Conservation (phyloP, 306 rosid species). For the Citrullus colocynthis region DNA sequence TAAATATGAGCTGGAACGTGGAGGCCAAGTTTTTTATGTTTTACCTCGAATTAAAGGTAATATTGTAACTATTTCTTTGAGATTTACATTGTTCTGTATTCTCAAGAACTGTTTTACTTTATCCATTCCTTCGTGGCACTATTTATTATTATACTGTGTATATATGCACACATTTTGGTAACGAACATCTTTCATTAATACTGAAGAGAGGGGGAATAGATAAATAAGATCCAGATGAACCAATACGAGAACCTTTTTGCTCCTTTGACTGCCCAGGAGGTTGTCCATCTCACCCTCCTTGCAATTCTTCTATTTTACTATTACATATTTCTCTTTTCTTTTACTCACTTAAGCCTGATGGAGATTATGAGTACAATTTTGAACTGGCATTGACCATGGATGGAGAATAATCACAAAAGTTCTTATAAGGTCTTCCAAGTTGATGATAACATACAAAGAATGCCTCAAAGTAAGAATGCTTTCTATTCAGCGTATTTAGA, state of each 20-base stretch:
- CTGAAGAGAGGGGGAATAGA: background rate
- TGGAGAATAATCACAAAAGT: background rate
- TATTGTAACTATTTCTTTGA: background rate
- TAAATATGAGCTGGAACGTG: conserved; percentile 70
- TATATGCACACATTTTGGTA: background rate
- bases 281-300: background rate
- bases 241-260: background rate
- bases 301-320: background rate
- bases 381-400: background rate
- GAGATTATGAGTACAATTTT: background rate
- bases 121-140: background rate
- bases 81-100: conserved; percentile 3
- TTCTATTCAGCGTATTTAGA: background rate
- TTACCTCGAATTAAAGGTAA: conserved; percentile 92
- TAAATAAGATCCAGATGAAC: background rate
- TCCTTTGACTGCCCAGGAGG: background rate
- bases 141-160: background rate
- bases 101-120: background rate
- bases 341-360: background rate
- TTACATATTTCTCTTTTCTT: background rate
- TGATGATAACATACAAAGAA: background rate
- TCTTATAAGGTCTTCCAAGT: background rate
- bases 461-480: background rate
- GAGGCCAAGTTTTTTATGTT: conserved; percentile 90
- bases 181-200: background rate